A percentile compares a stretch with the other conserved stretches of the same genome.
Conservation (phyloP, 257 asterid genomes). For the Solanum piurae region DNA sequence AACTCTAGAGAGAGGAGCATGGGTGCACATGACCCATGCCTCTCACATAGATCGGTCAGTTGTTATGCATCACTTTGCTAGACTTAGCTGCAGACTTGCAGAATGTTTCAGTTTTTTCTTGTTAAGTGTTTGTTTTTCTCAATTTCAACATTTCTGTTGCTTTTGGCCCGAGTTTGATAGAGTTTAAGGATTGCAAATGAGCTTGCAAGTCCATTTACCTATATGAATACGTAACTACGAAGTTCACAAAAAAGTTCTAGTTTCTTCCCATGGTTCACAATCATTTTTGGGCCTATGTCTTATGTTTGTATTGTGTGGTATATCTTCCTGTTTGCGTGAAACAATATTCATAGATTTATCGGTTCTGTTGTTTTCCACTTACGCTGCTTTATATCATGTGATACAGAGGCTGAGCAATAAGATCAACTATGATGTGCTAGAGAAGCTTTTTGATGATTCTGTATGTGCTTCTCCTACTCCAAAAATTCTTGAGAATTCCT, state of each 20-base stretch:
- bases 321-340: background rate
- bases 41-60: background rate
- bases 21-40: background rate
- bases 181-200: background rate
- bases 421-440: constrained; percentile 41
- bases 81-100: background rate
- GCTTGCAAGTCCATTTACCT: background rate
- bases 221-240: background rate
- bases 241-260: background rate
- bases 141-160: background rate
- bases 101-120: background rate
- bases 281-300: background rate
- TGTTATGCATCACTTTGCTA: background rate
- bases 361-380: background rate
- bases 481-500: background rate
- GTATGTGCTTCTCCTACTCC: constrained; percentile 31
- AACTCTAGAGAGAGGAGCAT: background rate
- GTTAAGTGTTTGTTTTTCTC: background rate
- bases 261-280: background rate
- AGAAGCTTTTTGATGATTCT: constrained; percentile 36
- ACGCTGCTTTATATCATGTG: background rate
- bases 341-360: background rate
- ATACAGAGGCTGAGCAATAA: constrained; percentile 48
- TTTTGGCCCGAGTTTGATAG: background rate
- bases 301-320: background rate